Base-by-base conservation (phyloP, 1,139 yeast genomes). In the Scheffersomyces parashehatae region DNA sequence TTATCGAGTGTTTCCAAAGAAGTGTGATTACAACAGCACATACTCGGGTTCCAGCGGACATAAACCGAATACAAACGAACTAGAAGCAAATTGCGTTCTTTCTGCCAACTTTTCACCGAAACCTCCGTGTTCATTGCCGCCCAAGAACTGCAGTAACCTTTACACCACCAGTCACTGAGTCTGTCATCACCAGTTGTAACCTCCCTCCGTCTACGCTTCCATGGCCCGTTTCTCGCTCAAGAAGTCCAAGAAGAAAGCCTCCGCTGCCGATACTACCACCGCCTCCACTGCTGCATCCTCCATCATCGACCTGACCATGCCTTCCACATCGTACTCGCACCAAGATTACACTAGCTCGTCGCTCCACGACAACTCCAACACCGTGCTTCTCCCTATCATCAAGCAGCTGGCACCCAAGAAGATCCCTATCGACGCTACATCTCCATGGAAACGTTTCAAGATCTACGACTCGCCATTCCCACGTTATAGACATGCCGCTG, bases 401-500 rank as follows among this genome's bases (percentile, higher is more conserved):
- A n/a, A 14, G 14, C 26, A 20, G 26, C 26, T 20, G 26, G 26
- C 26, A 20, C 26, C 26, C 9, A 20, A 20, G 26, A 32, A 37
- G 16, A 41, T 40, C 15, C 37, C 47, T 24, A 40, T 45, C 12
- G 38, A 43, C 11, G 56, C 50, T 5, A 46, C 62, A 48, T 62
- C 85, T 20, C 97, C 97, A 1, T 91, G 98, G 98, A 77, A 77
- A 39, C 77, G 88, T 55, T 78, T 79, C 53, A 82, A 81, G 56
- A 71, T 91, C 35, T 73, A 73, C 50, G 82, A 87, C 54, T 85
- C 95, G 3, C 98, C 98, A 0, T 90, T 93, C 58, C 98, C 99
- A 5, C 79, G 98, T 38, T 90, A 90, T 62, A 85, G 98, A 55
- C 98, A 93, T 64, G 89, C 96, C 0, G 93, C 97, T 1, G 79